Evolutionary conservation across 805 yeast genomes (phyloP).

Genomic region (Saccharomycopsis javanensis): DNA sequence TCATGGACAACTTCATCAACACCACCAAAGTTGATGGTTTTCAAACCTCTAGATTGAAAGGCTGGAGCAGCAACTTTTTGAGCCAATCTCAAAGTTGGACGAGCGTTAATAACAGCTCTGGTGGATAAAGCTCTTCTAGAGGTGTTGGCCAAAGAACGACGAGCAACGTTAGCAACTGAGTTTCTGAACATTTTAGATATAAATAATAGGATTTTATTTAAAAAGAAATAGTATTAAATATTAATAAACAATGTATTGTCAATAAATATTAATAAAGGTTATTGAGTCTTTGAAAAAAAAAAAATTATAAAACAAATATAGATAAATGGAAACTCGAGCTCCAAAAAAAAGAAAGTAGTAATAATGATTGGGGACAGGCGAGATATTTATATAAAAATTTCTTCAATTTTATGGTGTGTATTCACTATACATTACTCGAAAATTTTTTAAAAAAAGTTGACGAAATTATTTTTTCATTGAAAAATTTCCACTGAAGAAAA

Average conservation of each 20-base stretch:
- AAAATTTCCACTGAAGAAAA: background rate
- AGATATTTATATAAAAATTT: too few relatives aligned
- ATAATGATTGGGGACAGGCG: too few relatives aligned
- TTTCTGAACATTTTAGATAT: slow-evolving; percentile 29
- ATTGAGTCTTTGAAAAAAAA: too few relatives aligned
- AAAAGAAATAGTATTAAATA: background rate
- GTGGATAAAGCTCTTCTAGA: slow-evolving; percentile 60
- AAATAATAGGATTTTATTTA: background rate
- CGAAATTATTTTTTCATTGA: background rate
- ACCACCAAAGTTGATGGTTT: slow-evolving; percentile 96
- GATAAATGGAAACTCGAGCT: too few relatives aligned
- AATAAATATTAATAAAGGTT: background rate
- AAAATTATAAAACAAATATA: too few relatives aligned
- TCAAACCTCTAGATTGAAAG: slow-evolving; percentile 52
- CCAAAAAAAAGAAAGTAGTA: too few relatives aligned
- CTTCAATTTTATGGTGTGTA: too few relatives aligned
- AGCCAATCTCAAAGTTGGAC: slow-evolving; percentile 45
- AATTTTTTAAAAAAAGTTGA: background rate
- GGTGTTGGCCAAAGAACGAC: slow-evolving; percentile 33
- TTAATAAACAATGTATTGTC: background rate
- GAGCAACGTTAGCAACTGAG: slow-evolving; percentile 34
- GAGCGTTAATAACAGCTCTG: slow-evolving; percentile 35
- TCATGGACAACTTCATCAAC: slow-evolving; percentile 92
- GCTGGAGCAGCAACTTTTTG: slow-evolving; percentile 23
- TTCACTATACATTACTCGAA: too few relatives aligned